These are phyloP conservation scores for Ceratocystis alfenasii DNA, from an alignment of 2,329 filamentous ascomycete genomes.

Conservation along the genomic window DNA sequence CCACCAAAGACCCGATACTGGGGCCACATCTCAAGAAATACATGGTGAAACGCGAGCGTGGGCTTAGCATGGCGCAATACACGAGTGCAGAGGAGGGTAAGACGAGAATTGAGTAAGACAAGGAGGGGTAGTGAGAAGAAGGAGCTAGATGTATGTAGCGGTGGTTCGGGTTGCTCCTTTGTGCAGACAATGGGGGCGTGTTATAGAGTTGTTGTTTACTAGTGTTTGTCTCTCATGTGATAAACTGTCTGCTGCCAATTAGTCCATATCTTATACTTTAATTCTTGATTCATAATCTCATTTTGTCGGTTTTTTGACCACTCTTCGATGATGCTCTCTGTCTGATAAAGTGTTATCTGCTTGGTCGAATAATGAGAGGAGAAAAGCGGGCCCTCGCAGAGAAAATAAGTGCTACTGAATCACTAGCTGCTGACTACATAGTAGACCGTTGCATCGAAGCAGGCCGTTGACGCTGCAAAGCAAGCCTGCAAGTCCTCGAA, in stretches of 20 bases:
- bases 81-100: constrained; percentile 91
- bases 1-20: constrained; percentile 69
- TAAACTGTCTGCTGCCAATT: not conserved
- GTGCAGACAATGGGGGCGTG: too few species aligned
- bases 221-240: not conserved
- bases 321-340: not conserved
- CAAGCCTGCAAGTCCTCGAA: too few species aligned
- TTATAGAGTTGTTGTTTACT: not conserved
- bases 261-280: not conserved
- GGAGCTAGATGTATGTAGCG: not conserved
- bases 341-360: too few species aligned
- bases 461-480: too few species aligned
- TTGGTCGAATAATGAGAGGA: too few species aligned
- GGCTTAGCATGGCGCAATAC: constrained; percentile 69
- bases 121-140: too few species aligned
- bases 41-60: constrained; percentile 58
- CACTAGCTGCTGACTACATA: too few species aligned
- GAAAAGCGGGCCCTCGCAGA: too few species aligned
- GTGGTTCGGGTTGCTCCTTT: not conserved
- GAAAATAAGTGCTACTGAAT: too few species aligned
- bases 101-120: constrained; percentile 79
- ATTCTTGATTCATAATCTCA: not conserved
- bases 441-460: too few species aligned
- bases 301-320: not conserved
- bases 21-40: constrained; percentile 50